A percentile compares a stretch with the other conserved stretches of the same genome.
These are phyloP conservation scores for Syzygium aqueum DNA, from an alignment of 345 rosid genomes.

Conservation along the genomic window DNA sequence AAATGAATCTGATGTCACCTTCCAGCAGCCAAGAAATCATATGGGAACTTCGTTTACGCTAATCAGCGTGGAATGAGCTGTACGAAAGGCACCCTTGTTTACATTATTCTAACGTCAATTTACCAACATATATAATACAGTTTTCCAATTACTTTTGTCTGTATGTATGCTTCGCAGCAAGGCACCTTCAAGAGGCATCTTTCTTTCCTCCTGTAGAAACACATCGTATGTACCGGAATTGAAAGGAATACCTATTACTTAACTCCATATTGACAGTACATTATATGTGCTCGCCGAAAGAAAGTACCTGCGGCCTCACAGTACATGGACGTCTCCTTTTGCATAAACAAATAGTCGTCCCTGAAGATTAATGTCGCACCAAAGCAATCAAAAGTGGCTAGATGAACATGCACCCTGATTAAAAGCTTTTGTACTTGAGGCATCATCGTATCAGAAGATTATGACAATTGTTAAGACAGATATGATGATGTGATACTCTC, in stretches of 20 bases:
- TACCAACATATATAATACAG: slow-evolving; percentile 1
- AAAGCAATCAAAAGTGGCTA: neutral
- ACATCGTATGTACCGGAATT: slow-evolving; percentile 5
- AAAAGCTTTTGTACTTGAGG: neutral
- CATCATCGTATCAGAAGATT: neutral
- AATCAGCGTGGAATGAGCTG: neutral
- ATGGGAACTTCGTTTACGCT: neutral
- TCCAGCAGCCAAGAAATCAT: neutral
- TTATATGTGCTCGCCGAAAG: neutral
- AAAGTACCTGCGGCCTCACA: neutral
- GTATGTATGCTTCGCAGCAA: neutral
- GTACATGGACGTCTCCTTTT: neutral
- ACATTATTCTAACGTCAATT: slow-evolving; percentile 7
- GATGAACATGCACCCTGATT: neutral
- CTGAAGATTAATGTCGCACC: neutral
- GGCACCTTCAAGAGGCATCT: slow-evolving; percentile 27
- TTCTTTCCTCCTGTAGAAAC: neutral
- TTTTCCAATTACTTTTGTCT: slow-evolving; percentile 9
- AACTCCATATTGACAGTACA: neutral
- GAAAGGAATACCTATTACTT: neutral
- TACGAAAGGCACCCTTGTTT: neutral
- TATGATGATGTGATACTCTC: neutral
- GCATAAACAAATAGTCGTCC: neutral
- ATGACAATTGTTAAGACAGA: neutral
- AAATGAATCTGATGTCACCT: neutral